Evolutionary conservation across 306 rosid genomes (phyloP), one percentile per base, ranked within the genome.

Genomic region (Calophaca sinica): DNA sequence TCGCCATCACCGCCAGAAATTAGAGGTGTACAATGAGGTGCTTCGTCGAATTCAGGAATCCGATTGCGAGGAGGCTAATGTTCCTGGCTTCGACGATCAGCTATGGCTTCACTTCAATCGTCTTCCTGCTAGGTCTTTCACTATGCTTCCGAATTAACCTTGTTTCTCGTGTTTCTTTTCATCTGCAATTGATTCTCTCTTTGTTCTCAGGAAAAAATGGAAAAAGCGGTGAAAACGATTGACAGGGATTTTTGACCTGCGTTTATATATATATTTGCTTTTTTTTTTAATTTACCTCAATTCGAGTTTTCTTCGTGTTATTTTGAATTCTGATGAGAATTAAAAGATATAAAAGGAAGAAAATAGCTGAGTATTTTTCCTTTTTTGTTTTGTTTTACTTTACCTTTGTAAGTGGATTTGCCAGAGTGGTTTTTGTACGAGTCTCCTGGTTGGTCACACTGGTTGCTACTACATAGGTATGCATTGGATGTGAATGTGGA

Each of bases 401-500:
- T 79, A 76, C 68, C 49, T 76, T 74, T 78, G 33, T 79, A 62
- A 72, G 77, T 86, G 76, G 75, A 82, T 79, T 69, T 73, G 81
- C 77, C 68, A 74, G 85, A 80, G 79, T 76, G 80, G 62, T 84
- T 76, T 76, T 71, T 77, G 82, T 74, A 2, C 81, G 73, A 74
- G 74, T 77, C 59, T 74, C 76, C 12, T 58, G 77, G 83, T 77
- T 54, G 75, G 78, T 65, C 83, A 77, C 79, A 60, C 26, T 83
- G 84, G 74, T 82, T 86, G 73, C 80, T 83, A 13, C 77, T 72
- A 12, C 83, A 77, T 71, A 96, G 98, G 81, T 92, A 96, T 44
- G 99, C 98, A 5, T 83, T 92, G 92, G 99, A 96, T 84, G 99
- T 96, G 73, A 96, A 96, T 67, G 99, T 90, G 72, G 99, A 96